A percentile compares a stretch with the other conserved stretches of the same genome.
phyloP scores from a whole-genome alignment of 352 stramenopile genomes.

The Phytophthora cactorum region DNA sequence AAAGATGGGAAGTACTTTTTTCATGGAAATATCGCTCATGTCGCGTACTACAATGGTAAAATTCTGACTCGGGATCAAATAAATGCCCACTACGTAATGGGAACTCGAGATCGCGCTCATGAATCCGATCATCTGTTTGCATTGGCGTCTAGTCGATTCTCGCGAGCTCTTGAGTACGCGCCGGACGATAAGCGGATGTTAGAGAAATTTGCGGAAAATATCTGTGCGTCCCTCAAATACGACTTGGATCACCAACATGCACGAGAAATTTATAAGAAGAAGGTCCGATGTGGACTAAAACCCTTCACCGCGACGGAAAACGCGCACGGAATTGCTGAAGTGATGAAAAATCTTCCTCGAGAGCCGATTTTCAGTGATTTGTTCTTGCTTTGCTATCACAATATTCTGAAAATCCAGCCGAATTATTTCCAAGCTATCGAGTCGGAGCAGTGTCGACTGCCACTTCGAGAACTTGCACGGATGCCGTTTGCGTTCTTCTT shows the following conservation, averaged over 20 bases:
- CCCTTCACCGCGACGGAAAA: conserved; percentile 73
- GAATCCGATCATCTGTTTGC: conserved; percentile 84
- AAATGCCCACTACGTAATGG: conserved; percentile 79
- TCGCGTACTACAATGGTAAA: conserved; percentile 82
- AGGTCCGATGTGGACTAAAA: conserved; percentile 66
- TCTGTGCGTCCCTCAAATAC: conserved; percentile 84
- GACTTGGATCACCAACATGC: conserved; percentile 76
- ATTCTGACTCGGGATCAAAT: conserved; percentile 72
- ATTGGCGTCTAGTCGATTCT: conserved; percentile 74
- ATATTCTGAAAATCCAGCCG: conserved; percentile 53
- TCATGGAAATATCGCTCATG: conserved; percentile 79
- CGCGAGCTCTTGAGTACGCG: conserved; percentile 58
- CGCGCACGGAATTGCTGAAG: conserved; percentile 73
- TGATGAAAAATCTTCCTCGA: conserved; percentile 80
- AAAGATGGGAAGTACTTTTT: conserved; percentile 89
- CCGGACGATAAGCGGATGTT: conserved; percentile 72
- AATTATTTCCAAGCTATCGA: conserved; percentile 67
- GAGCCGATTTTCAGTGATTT: conserved; percentile 80
- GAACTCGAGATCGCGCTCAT: conserved; percentile 57
- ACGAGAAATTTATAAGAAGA: conserved; percentile 81
- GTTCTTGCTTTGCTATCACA: conserved; percentile 75
- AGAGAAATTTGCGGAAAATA: conserved; percentile 78
- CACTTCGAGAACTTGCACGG: conserved; percentile 52
- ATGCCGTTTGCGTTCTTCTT: conserved; percentile 82
- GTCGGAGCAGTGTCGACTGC: conserved; percentile 52